Evolutionary conservation across 805 yeast species (phyloP).

Genomic region (Myxozyma vanderwaltii): DNA sequence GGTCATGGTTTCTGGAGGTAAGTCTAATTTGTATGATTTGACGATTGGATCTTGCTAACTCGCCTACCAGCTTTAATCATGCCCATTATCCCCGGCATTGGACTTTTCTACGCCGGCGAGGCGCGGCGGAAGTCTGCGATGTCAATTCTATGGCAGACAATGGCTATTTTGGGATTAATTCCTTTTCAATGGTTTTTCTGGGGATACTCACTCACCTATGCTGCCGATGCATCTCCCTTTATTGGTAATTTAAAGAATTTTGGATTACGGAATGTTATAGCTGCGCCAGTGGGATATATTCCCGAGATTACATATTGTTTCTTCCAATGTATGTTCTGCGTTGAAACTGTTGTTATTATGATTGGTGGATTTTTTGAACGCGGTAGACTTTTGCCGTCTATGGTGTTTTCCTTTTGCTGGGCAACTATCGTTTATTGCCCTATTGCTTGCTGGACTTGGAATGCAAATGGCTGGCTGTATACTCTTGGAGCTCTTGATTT

Average conservation of each 20-base stretch:
- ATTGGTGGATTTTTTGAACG: slow-evolving; percentile 98
- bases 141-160: slow-evolving; percentile 88
- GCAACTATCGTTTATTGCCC: slow-evolving; percentile 95
- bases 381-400: slow-evolving; percentile 94
- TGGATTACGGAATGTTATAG: slow-evolving; percentile 77
- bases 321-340: slow-evolving; percentile 97
- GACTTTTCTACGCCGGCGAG: slow-evolving; percentile 87
- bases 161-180: slow-evolving; percentile 84
- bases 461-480: slow-evolving; percentile 85
- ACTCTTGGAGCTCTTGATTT: slow-evolving; percentile 85
- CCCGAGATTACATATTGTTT: slow-evolving; percentile 90
- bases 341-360: slow-evolving; percentile 89
- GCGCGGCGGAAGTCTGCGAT: slow-evolving; percentile 93
- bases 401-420: slow-evolving; percentile 92
- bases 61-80: slow-evolving; percentile 59
- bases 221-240: slow-evolving; percentile 68
- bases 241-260: slow-evolving; percentile 82
- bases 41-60: neutral
- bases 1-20: slow-evolving; percentile 55
- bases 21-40: too few species aligned
- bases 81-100: slow-evolving; percentile 97
- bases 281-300: slow-evolving; percentile 66
- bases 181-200: slow-evolving; percentile 97
- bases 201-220: slow-evolving; percentile 91
- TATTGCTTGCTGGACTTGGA: slow-evolving; percentile 98